Conservation (phyloP, 768 basidiomycete species). For the Pleurotus cornucopiae region DNA sequence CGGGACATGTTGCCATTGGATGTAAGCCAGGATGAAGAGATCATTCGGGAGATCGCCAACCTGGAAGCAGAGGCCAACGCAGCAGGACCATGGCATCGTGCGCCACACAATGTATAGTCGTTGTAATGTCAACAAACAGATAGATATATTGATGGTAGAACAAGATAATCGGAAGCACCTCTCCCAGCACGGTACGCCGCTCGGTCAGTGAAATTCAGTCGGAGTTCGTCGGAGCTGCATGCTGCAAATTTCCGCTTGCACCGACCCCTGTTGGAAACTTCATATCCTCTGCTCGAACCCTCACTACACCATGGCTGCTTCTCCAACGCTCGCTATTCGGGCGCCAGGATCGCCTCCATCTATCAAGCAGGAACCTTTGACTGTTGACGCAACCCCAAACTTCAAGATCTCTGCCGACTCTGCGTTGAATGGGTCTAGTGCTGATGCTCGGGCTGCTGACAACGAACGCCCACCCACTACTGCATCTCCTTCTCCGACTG, state of each 20-base stretch:
- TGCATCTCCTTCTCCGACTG: conserved; percentile 39
- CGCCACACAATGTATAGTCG: not conserved
- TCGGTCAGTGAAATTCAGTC: not conserved
- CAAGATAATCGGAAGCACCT: too few relatives aligned
- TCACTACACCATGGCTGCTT: conserved; percentile 6
- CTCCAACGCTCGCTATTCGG: conserved; percentile 9
- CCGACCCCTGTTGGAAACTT: not conserved
- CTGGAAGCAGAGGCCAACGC: conserved; percentile 41
- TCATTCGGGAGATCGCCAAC: conserved; percentile 41
- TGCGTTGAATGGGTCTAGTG: conserved; percentile 32
- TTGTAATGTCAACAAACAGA: too few relatives aligned
- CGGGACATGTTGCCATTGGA: conserved; percentile 45
- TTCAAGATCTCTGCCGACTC: conserved; percentile 33
- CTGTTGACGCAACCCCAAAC: not conserved
- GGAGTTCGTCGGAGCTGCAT: not conserved
- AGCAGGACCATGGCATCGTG: conserved; percentile 37
- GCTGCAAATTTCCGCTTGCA: not conserved
- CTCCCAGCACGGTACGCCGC: too few relatives aligned
- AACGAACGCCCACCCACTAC: conserved; percentile 43
- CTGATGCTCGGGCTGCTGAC: conserved; percentile 38
- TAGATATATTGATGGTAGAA: too few relatives aligned
- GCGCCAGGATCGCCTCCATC: conserved; percentile 1
- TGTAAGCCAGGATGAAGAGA: conserved; percentile 36
- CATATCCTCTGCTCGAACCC: not conserved
- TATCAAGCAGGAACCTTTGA: conserved; percentile 7